Evolutionary conservation across 2,329 filamentous ascomycete species (phyloP), one percentile per base, ranked within the genome.

Genomic region (Monosporascus sp.): DNA sequence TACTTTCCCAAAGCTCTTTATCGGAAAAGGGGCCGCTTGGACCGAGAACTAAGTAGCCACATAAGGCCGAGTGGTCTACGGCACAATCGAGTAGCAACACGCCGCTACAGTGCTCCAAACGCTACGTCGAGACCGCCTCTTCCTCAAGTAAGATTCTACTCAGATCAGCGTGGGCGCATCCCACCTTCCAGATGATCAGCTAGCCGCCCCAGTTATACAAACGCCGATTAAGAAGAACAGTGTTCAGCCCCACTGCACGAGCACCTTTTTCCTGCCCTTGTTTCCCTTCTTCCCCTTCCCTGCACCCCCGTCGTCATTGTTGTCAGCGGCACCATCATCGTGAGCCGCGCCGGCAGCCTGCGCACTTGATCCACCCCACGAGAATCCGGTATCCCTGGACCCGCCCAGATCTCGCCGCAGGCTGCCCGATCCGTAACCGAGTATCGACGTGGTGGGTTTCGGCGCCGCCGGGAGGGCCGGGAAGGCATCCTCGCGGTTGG

Each of bases 391-490:
- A 17, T 77, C 73, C 37, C 73, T 70, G 6, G 64, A 62, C 1
- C 58, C 63, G 8, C 75, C 77, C 40, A 76, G 70, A 60, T 85
- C 82, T 43, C 83, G 70, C 47, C 80, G 73, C 17, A 86, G 81
- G 35, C 75, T 68, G 4, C 82, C 73, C 5, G 72, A 69, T 2
- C 82, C 82, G 60, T 85, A 85, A 3, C 81, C 81, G 52, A 85
- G 84, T 45, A 86, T 82, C 0, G 80, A 83, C 1, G 80, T 84
- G 43, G 75, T 74, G 3, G 81, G 80, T 63, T 86, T 97, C 0
- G 88, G 80, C 1, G 91, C 91, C 0, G 85, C 78, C 0, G 92
- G 92, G 1, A 97, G 78, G 1, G 91, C 86, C 0, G 92, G 93
- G 71, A 97, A 97, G 0, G 85, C 84, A 57, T 92, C 87, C 45